Percentiles rank a stretch among this genome's conserved stretches.
phyloP scores from a whole-genome alignment of 129 eudicot genomes.

The Rutidosis leptorrhynchoides region DNA sequence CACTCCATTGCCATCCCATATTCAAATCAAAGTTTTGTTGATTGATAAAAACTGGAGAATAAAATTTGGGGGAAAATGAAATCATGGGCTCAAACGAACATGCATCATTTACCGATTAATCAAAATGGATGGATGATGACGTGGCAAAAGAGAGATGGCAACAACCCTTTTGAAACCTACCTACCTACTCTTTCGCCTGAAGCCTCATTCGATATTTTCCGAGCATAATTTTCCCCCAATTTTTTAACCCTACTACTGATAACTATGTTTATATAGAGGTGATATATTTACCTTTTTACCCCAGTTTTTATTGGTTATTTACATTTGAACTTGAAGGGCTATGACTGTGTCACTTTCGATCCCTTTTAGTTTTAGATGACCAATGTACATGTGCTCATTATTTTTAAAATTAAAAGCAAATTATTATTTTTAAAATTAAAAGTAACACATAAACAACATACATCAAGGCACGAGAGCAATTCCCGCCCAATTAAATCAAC shows the following conservation, averaged over 20 bases:
- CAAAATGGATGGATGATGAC: not conserved
- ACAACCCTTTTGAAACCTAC: constrained; percentile 9
- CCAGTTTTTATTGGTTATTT: constrained; percentile 3
- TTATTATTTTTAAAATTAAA: too few species aligned
- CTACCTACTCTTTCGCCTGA: constrained; percentile 5
- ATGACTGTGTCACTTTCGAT: too few species aligned
- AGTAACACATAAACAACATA: too few species aligned
- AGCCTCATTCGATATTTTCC: constrained; percentile 15
- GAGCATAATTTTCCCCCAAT: not conserved
- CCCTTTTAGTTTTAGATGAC: too few species aligned
- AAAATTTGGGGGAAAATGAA: not conserved
- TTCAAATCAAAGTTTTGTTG: constrained; percentile 9
- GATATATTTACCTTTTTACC: not conserved
- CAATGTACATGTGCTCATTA: too few species aligned
- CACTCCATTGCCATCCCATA: too few species aligned
- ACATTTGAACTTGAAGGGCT: too few species aligned
- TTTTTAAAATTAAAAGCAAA: too few species aligned
- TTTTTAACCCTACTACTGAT: not conserved
- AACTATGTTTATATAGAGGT: not conserved
- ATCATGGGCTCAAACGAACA: constrained; percentile 23
- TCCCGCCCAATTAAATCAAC: too few species aligned
- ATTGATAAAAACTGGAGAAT: not conserved
- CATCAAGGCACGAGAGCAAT: too few species aligned
- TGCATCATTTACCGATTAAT: not conserved
- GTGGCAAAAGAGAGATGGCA: constrained; percentile 18